A percentile compares a stretch with the other conserved stretches of the same genome.
These are phyloP conservation scores for Lepraria neglecta DNA, from an alignment of 495 filamentous ascomycete genomes.

Conservation along the genomic window DNA sequence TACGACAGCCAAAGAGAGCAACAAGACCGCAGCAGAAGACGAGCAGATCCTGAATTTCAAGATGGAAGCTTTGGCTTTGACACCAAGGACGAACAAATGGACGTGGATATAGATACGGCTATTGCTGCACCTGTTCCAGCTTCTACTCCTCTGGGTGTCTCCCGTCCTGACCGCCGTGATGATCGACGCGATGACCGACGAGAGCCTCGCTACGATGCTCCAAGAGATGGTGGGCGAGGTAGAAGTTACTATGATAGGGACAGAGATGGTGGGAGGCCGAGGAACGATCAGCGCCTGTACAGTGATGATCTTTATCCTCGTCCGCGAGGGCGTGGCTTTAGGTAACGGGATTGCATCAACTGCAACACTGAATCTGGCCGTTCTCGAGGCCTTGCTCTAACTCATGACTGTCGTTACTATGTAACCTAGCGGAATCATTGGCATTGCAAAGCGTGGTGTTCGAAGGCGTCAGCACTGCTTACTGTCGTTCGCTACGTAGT, in stretches of 20 bases:
- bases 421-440: neutral
- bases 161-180: conserved; percentile 12
- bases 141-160: conserved; percentile 5
- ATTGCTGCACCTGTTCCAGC: neutral
- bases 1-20: conserved; percentile 44
- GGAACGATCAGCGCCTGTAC: conserved; percentile 36
- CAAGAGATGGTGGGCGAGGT: conserved; percentile 30
- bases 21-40: conserved; percentile 41
- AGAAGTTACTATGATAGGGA: conserved; percentile 20
- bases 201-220: conserved; percentile 16
- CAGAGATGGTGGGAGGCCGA: conserved; percentile 19
- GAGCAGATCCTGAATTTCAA: conserved; percentile 46
- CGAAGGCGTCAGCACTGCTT: neutral
- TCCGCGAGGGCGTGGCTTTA: conserved; percentile 29
- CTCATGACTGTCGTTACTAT: neutral
- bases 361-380: neutral
- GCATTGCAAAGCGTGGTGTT: conserved; percentile 1
- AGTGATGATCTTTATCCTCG: conserved; percentile 39
- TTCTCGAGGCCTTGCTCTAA: no score
- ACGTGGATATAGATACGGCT: conserved; percentile 28
- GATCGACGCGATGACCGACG: conserved; percentile 15
- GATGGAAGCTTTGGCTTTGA: conserved; percentile 58
- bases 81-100: conserved; percentile 44
- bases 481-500: neutral
- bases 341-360: conserved; percentile 22